These are phyloP conservation scores for Warburgia ugandensis DNA, from an alignment of 164 flowering plant genomes.

Conservation along the genomic window DNA sequence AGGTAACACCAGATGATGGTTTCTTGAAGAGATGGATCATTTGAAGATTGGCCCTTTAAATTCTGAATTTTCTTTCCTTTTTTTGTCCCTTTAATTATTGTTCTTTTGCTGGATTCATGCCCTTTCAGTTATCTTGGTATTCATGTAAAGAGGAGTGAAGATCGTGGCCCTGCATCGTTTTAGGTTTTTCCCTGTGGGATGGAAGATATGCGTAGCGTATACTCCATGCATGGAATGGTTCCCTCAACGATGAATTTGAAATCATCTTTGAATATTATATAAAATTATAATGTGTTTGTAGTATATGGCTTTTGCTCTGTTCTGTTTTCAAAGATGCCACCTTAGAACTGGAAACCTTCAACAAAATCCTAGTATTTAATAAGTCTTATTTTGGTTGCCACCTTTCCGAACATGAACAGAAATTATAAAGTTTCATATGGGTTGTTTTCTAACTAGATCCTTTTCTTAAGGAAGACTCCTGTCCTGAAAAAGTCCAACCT, in stretches of 20 bases:
- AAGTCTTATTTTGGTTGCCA: too few relatives aligned
- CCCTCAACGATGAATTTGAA: slow-evolving; percentile 8
- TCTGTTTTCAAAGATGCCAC: background rate
- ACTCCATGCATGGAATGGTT: slow-evolving; percentile 17
- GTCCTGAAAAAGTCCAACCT: background rate
- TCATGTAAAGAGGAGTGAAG: background rate
- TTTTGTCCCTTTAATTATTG: background rate
- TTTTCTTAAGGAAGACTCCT: background rate
- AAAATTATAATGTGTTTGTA: background rate
- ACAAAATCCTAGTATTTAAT: too few relatives aligned
- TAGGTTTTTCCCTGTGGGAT: slow-evolving; percentile 1
- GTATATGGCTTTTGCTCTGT: background rate
- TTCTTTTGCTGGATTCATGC: background rate
- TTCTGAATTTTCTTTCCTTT: background rate
- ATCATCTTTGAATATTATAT: background rate
- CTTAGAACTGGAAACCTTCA: too few relatives aligned
- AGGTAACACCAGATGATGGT: too few relatives aligned
- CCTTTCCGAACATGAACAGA: too few relatives aligned
- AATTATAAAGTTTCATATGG: too few relatives aligned
- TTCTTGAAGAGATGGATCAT: too few relatives aligned
- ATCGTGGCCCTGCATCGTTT: slow-evolving; percentile 16
- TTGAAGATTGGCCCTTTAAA: too few relatives aligned
- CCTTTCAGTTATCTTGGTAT: too few relatives aligned
- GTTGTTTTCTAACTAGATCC: too few relatives aligned
- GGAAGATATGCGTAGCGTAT: slow-evolving; percentile 10